phyloP scores from a whole-genome alignment of 441 rosid genomes.

The Gossypium davidsonii region DNA sequence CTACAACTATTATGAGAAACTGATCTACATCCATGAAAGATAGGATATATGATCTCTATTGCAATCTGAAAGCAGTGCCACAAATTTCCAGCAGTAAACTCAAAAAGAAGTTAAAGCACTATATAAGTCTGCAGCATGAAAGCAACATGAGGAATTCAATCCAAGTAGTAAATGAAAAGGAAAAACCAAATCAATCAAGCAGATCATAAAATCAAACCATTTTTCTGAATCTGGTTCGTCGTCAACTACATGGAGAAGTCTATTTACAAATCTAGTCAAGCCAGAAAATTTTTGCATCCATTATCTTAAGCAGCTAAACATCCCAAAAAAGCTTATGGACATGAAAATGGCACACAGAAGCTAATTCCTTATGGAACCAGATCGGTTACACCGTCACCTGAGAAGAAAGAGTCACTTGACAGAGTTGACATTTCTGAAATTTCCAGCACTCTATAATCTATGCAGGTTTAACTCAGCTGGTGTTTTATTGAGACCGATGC shows the following conservation, averaged over 20 bases:
- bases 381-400: conserved; percentile 17
- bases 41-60: no score
- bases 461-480: conserved; percentile 7
- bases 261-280: conserved; percentile 38
- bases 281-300: conserved; percentile 25
- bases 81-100: no score
- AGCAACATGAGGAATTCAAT: background rate
- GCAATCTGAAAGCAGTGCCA: no score
- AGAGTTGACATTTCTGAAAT: conserved; percentile 19
- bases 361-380: conserved; percentile 23
- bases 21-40: no score
- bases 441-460: conserved; percentile 16
- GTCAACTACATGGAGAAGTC: conserved; percentile 28
- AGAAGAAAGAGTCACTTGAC: conserved; percentile 11
- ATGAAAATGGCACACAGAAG: conserved; percentile 6
- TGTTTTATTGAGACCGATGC: conserved; percentile 24
- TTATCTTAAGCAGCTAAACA: conserved; percentile 21
- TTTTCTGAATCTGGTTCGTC: conserved; percentile 19
- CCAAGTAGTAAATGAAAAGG: conserved; percentile 2
- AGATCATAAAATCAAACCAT: conserved; percentile 7
- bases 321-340: conserved; percentile 21
- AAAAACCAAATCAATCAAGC: conserved; percentile 5
- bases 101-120: background rate
- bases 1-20: no score
- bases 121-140: background rate